Evolutionary conservation across 805 yeast genomes (phyloP), one percentile per base, ranked within the genome.

Genomic region (Kodamaea sagamina): DNA sequence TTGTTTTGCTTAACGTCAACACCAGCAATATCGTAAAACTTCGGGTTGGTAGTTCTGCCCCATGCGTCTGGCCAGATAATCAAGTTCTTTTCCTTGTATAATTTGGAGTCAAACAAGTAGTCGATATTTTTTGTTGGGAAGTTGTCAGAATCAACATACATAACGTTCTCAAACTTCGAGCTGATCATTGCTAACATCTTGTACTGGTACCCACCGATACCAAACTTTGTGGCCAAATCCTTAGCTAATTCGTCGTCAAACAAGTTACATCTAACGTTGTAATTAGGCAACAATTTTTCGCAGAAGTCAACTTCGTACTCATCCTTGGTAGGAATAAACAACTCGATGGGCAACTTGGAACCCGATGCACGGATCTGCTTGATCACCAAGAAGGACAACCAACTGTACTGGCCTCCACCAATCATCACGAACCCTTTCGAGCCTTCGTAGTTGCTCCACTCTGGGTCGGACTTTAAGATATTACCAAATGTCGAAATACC

Each of bases 51-150:
- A 4, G 86, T 79, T 58, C 88, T 68, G 2, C 82, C 72, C 88
- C 88, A 82, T 26, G 78, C 77, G 60, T 82, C 87, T 3, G 88
- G 88, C 87, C 88, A 82, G 6, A 80, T 46, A 7, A 81, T 65
- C 42, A 82, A 55, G 0, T 78, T 75, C 12, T 62, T 61, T 7
- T 45, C 82, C 79, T 57, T 51, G 61, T 65, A 81, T 6, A 68
- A 62, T 9, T 65, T 57, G 25, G 78, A 70, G 1, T 59, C 57
- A 42, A 82, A 76, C 32, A 82, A 63, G 39, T 63, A 62, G 41
- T 77, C 79, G 12, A 72, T 61, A 52, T 67, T 62, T 29, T 48
- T 54, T 11, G 70, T 58, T 2, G 77, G 79, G 52, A 73, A 67
- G 51, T 77, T 71, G 54, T 78, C 82, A 7, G 79, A 71, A 53